Percentiles rank a stretch among this genome's conserved stretches.
phyloP scores from a whole-genome alignment of 1,284 basidiomycete genomes.

The Ceratobasidium sp. region DNA sequence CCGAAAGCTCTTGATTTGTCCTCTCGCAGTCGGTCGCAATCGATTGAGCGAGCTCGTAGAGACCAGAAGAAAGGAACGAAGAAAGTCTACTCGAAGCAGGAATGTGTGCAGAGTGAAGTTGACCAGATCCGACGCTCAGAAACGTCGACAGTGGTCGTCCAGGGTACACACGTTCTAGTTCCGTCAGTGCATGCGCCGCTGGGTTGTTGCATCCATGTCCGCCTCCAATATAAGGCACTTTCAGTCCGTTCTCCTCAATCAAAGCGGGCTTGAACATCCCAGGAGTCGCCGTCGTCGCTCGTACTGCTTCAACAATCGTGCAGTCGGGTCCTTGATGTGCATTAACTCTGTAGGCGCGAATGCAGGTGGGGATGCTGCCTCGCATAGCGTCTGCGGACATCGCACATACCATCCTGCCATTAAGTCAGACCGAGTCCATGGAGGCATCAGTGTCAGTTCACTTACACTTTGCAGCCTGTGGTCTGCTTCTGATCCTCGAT shows the following conservation, averaged over 20 bases:
- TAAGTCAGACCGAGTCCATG: not conserved
- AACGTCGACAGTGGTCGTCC: not conserved
- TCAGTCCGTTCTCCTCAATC: not conserved
- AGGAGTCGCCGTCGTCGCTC: not conserved
- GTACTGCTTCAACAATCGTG: not conserved
- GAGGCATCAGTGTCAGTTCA: not conserved
- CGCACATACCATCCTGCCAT: not conserved
- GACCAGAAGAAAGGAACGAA: not conserved
- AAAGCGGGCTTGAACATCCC: not conserved
- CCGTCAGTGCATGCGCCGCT: not conserved
- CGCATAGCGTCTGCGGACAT: not conserved
- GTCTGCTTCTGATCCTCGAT: not conserved
- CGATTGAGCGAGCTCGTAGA: not conserved
- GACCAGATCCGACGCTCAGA: not conserved
- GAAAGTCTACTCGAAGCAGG: not conserved
- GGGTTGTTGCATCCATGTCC: not conserved
- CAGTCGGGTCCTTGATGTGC: not conserved
- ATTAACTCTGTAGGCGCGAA: not conserved
- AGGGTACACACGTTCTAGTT: not conserved
- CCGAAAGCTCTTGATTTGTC: not conserved
- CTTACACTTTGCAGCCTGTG: not conserved
- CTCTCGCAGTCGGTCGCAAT: conserved; percentile 1
- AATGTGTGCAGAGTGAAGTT: not conserved
- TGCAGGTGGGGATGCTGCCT: not conserved
- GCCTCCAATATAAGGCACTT: not conserved